Percentiles rank a stretch among this genome's conserved stretches.
Conservation (phyloP, 176 grass and related monocot genomes). For the Avena insularis region DNA sequence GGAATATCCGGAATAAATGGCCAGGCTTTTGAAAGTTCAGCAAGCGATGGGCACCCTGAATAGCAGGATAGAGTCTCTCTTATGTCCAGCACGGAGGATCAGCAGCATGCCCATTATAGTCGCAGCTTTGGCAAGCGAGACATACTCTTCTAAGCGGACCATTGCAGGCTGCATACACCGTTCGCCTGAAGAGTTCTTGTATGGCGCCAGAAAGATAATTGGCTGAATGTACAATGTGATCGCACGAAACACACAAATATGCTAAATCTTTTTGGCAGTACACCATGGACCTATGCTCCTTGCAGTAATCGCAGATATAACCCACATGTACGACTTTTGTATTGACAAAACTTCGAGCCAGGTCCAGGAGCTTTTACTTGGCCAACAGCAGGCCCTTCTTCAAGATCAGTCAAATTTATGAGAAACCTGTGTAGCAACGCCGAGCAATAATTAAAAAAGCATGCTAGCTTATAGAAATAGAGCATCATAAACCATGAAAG, state of each 20-base stretch:
- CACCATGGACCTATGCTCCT: constrained; percentile 75
- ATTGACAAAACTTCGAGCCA: constrained; percentile 14
- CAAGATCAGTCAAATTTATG: not conserved
- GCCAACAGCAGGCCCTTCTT: not conserved
- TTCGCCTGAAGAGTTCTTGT: constrained; percentile 74
- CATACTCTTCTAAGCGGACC: constrained; percentile 59
- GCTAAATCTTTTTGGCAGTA: constrained; percentile 82
- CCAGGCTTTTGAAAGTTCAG: constrained; percentile 85
- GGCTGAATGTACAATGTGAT: constrained; percentile 80
- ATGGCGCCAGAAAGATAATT: constrained; percentile 86
- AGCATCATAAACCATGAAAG: not conserved
- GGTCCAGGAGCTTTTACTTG: not conserved
- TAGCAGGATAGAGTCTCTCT: constrained; percentile 77
- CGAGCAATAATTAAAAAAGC: constrained; percentile 19
- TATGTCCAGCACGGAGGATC: constrained; percentile 60
- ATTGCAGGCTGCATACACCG: constrained; percentile 64
- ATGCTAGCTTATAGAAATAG: not conserved
- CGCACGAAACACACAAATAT: constrained; percentile 83
- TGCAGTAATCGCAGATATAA: constrained; percentile 72
- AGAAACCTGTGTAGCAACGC: constrained; percentile 31
- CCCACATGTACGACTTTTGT: constrained; percentile 48
- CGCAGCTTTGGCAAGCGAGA: constrained; percentile 76
- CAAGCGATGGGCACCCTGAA: constrained; percentile 74
- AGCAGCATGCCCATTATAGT: constrained; percentile 67
- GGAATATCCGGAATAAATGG: constrained; percentile 54